Evolutionary conservation across 2,329 filamentous ascomycete genomes (phyloP).

Genomic region (Mycogone perniciosa): DNA sequence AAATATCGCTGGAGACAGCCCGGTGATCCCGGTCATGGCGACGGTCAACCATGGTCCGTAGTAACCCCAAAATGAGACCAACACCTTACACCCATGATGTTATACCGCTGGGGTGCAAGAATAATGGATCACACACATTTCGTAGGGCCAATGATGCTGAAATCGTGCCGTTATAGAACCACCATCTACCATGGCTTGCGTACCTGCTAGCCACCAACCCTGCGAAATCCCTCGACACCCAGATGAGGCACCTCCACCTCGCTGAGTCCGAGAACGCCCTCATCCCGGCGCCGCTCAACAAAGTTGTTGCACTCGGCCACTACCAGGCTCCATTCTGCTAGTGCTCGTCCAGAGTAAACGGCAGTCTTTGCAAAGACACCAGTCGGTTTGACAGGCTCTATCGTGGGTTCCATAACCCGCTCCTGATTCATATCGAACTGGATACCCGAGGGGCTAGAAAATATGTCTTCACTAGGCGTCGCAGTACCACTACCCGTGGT

Average conservation of each 20-base stretch:
- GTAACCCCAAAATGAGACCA: not conserved
- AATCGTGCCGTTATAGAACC: not conserved
- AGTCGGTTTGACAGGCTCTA: slow-evolving; percentile 36
- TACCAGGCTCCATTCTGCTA: slow-evolving; percentile 73
- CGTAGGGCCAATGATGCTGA: no score
- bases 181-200: not conserved
- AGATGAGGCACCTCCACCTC: slow-evolving; percentile 56
- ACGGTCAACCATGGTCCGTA: no score
- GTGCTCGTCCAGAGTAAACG: slow-evolving; percentile 62
- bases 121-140: not conserved
- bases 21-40: no score
- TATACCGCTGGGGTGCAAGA: not conserved
- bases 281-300: slow-evolving; percentile 66
- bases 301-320: slow-evolving; percentile 77
- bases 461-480: slow-evolving; percentile 1
- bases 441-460: not conserved
- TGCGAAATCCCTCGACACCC: slow-evolving; percentile 37
- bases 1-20: no score
- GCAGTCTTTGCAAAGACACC: slow-evolving; percentile 41
- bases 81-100: not conserved
- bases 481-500: not conserved
- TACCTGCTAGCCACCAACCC: slow-evolving; percentile 23
- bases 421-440: not conserved
- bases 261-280: slow-evolving; percentile 60
- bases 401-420: slow-evolving; percentile 1